These are phyloP conservation scores for Trichoderma citrinoviride DNA, from an alignment of 2,329 filamentous ascomycete species.

Conservation along the genomic window DNA sequence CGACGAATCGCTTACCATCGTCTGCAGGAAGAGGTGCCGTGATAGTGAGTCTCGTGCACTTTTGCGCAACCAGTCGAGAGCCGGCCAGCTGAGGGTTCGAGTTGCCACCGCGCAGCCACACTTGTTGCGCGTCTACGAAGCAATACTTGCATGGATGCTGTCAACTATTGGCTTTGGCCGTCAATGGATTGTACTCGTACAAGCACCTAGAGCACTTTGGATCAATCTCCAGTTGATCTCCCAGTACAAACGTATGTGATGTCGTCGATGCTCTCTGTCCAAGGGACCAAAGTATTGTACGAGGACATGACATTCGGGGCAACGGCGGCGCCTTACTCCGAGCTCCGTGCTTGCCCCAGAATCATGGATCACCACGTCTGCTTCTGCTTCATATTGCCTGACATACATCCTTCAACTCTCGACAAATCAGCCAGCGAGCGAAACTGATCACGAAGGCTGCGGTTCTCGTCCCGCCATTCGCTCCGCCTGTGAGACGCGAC, in stretches of 20 bases:
- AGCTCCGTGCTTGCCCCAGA: not conserved
- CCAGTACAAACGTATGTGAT: too few relatives aligned
- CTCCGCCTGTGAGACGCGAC: slow-evolving; percentile 12
- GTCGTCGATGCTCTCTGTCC: too few relatives aligned
- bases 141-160: too few relatives aligned
- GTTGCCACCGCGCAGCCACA: slow-evolving; percentile 23
- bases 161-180: too few relatives aligned
- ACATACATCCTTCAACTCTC: not conserved
- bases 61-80: slow-evolving; percentile 1
- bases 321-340: slow-evolving; percentile 6
- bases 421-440: not conserved
- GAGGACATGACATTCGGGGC: not conserved
- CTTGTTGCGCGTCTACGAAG: not conserved
- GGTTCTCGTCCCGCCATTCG: slow-evolving; percentile 6
- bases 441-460: not conserved
- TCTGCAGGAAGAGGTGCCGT: slow-evolving; percentile 17
- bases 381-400: not conserved
- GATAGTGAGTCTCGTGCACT: slow-evolving; percentile 1
- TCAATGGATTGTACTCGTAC: not conserved
- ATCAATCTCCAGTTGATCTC: too few relatives aligned
- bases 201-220: too few relatives aligned
- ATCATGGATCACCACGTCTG: not conserved
- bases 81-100: not conserved
- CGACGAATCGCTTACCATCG: slow-evolving; percentile 2
- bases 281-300: too few relatives aligned